Evolutionary conservation across 208 protist genomes (phyloP), one percentile per base, ranked within the genome.

Genomic region (Borovskyia barvae): DNA sequence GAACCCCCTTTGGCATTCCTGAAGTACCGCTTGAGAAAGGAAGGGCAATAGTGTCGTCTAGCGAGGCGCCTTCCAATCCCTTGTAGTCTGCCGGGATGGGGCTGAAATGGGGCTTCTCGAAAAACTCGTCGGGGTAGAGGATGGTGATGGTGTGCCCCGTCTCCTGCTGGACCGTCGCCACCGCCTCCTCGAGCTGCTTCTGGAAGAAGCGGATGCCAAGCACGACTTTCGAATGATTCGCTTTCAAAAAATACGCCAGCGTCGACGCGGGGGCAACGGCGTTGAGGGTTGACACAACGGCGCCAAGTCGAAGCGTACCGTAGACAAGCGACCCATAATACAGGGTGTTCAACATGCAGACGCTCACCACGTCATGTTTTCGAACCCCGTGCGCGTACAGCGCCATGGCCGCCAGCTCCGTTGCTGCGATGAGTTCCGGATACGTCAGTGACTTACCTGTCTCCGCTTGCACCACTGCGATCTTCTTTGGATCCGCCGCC

Each of bases 1-100:
- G 82, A 20, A 78, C 55, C 2, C 89, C 53, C 53, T 95, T 95
- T 22, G 76, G 54, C 32, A 62, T 14, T 12, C 71, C 76, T 12
- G 66, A 67, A 40, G 76, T 79, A 32, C 76, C 76, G 14, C 52
- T 59, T 0, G 76, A 82, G 51, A 82, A 82, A 5, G 72, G 62
- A 46, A 82, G 70, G 47, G 73, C 32, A 12, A 72, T 43, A 11
- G 66, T 75, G 76, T 82, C 76, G 20, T 79, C 53, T 12, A 28
- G 62, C 12, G 37, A 40, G 12, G 66, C 59, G 1, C 29, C 53
- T 15, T 53, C 33, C 8, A 73, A n/a, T 7, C 52, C 54, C 9
- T 66, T 36, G 63, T 80, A 69, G 37, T 70, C 63, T 12, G 53
- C 66, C 20, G 70, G 75, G 22, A 82, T 71, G 11, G 49, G 45